Conservation (phyloP, 306 rosid species). For the Inga laurina region DNA sequence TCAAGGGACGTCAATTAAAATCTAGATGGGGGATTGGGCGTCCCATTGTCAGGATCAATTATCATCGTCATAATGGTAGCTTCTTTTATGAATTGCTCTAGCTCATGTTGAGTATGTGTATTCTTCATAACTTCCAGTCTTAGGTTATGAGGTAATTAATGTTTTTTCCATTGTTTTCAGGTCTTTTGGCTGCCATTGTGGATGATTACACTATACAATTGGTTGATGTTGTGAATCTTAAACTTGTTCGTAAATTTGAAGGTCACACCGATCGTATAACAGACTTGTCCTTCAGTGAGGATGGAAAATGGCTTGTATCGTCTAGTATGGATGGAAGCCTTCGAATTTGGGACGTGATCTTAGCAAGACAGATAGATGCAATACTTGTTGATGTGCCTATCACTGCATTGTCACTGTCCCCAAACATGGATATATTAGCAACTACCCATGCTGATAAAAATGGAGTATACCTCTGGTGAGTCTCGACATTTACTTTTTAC, state of each 20-base stretch:
- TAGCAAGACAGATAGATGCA: slow-evolving; percentile 88
- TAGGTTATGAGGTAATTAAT: slow-evolving; percentile 32
- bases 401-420: slow-evolving; percentile 83
- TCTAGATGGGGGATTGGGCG: slow-evolving; percentile 81
- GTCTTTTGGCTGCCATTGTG: slow-evolving; percentile 85
- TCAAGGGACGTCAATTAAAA: slow-evolving; percentile 66
- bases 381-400: slow-evolving; percentile 77
- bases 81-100: slow-evolving; percentile 14
- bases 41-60: slow-evolving; percentile 71
- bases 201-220: slow-evolving; percentile 74
- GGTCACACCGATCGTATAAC: slow-evolving; percentile 93
- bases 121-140: background rate
- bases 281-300: slow-evolving; percentile 96
- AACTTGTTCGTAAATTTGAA: slow-evolving; percentile 89
- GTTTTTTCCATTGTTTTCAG: slow-evolving; percentile 44
- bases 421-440: slow-evolving; percentile 90
- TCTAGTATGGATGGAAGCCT: slow-evolving; percentile 98
- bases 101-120: background rate
- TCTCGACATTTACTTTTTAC: slow-evolving; percentile 27
- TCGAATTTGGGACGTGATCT: slow-evolving; percentile 88
- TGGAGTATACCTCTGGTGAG: slow-evolving; percentile 91
- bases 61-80: slow-evolving; percentile 84
- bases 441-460: slow-evolving; percentile 92
- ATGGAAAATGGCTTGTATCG: slow-evolving; percentile 95
- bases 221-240: slow-evolving; percentile 79